phyloP scores from a whole-genome alignment of 106 monocot species.

The Dendrobium nobile region DNA sequence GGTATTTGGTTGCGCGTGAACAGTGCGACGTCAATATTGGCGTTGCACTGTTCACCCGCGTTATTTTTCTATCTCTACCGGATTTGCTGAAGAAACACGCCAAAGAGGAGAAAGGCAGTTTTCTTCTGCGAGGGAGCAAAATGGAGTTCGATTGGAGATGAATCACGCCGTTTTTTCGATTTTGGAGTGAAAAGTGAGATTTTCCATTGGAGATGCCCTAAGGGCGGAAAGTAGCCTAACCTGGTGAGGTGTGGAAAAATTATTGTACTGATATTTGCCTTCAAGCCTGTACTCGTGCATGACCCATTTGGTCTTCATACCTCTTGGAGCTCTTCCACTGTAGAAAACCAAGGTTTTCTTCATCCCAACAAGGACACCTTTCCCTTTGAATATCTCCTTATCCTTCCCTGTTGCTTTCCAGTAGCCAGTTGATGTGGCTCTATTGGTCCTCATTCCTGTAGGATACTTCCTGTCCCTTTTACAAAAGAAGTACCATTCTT shows the following conservation, averaged over 20 bases:
- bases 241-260: background rate
- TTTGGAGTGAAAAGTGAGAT: too few species aligned
- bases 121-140: too few species aligned
- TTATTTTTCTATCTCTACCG: too few species aligned
- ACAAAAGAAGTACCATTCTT: slow-evolving; percentile 44
- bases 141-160: too few species aligned
- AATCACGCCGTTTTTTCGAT: too few species aligned
- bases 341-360: slow-evolving; percentile 21
- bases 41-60: too few species aligned
- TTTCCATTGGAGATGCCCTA: too few species aligned
- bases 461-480: slow-evolving; percentile 41
- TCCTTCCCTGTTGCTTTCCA: slow-evolving; percentile 75
- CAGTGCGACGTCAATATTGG: too few species aligned
- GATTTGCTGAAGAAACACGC: too few species aligned
- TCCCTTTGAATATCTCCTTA: slow-evolving; percentile 34
- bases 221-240: background rate
- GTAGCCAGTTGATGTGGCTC: slow-evolving; percentile 55
- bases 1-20: too few species aligned
- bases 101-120: too few species aligned
- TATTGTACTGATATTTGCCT: background rate
- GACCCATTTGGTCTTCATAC: slow-evolving; percentile 40
- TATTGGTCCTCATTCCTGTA: slow-evolving; percentile 40
- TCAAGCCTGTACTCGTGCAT: slow-evolving; percentile 54
- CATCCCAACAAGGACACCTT: slow-evolving; percentile 30
- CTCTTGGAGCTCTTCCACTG: background rate